Conservation (phyloP, 176 grass and related monocot genomes). For the Bromus sterilis region DNA sequence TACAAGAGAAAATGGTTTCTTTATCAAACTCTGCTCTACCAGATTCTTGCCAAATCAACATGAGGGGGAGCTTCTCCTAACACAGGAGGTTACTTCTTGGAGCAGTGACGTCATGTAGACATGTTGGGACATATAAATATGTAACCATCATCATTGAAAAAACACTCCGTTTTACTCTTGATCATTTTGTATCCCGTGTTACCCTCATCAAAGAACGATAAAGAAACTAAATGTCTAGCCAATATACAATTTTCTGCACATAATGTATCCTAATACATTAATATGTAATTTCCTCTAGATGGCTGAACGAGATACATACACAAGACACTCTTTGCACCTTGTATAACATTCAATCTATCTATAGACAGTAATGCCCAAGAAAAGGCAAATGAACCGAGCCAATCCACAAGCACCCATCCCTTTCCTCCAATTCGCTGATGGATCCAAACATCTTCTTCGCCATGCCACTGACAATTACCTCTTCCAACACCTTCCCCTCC, state of each 20-base stretch:
- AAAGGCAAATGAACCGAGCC: conserved; percentile 47
- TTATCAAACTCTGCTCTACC: no score
- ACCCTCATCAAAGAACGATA: no score
- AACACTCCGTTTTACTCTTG: no score
- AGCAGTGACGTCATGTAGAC: no score
- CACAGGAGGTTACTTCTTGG: no score
- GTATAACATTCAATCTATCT: not conserved
- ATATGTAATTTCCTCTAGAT: not conserved
- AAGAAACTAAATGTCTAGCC: not conserved
- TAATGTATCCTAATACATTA: not conserved
- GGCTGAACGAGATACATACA: not conserved
- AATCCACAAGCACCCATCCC: conserved; percentile 31
- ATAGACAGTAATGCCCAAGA: conserved; percentile 12
- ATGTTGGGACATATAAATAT: no score
- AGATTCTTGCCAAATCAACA: no score
- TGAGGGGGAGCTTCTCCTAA: no score
- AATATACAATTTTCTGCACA: not conserved
- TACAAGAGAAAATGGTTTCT: no score
- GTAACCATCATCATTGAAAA: no score
- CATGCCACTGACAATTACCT: not conserved
- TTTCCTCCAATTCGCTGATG: conserved; percentile 42
- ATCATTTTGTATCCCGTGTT: no score
- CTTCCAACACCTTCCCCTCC: conserved; percentile 24
- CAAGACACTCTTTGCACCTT: not conserved
- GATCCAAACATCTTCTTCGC: conserved; percentile 19